A percentile compares a stretch with the other conserved stretches of the same genome.
These are phyloP conservation scores for Coelastrella sp. DNA, from an alignment of 139 green algal genomes.

Conservation along the genomic window DNA sequence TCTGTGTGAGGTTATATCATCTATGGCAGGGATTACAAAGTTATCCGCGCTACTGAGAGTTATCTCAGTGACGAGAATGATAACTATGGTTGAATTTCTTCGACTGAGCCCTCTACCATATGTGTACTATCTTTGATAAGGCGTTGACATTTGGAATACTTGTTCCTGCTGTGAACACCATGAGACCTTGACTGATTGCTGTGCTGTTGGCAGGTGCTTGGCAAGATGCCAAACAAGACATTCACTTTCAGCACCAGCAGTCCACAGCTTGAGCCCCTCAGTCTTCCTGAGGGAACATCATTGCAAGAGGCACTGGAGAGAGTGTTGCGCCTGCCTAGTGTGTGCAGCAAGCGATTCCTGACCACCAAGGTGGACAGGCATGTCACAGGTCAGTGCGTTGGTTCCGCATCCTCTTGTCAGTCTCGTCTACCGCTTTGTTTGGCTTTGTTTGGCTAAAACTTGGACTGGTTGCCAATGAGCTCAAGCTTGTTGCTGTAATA, in stretches of 20 bases:
- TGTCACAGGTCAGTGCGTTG: slow-evolving; percentile 81
- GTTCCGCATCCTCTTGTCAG: not conserved
- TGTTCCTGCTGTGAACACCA: too few relatives aligned
- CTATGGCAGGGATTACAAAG: slow-evolving; percentile 16
- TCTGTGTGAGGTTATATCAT: not conserved
- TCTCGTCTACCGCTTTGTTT: not conserved
- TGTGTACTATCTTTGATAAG: too few relatives aligned
- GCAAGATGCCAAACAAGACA: slow-evolving; percentile 98
- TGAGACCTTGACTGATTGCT: too few relatives aligned
- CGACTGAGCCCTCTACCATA: slow-evolving; percentile 32
- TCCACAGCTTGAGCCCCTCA: slow-evolving; percentile 59
- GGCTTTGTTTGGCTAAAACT: too few relatives aligned
- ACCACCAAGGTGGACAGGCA: slow-evolving; percentile 97
- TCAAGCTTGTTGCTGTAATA: too few relatives aligned
- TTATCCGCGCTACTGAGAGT: slow-evolving; percentile 40
- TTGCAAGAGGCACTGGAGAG: slow-evolving; percentile 70
- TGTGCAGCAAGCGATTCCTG: slow-evolving; percentile 98
- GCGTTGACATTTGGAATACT: too few relatives aligned
- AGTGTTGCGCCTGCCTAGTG: slow-evolving; percentile 91
- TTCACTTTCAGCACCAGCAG: slow-evolving; percentile 79
- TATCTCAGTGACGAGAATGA: slow-evolving; percentile 25
- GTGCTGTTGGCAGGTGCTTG: slow-evolving; percentile 71
- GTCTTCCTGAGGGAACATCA: slow-evolving; percentile 65
- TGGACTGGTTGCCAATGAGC: too few relatives aligned
- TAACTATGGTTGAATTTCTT: slow-evolving; percentile 46